Percentiles rank a stretch among this genome's conserved stretches.
These are phyloP conservation scores for Diplodia mutila DNA, from an alignment of 2,329 filamentous ascomycete species.

Conservation along the genomic window DNA sequence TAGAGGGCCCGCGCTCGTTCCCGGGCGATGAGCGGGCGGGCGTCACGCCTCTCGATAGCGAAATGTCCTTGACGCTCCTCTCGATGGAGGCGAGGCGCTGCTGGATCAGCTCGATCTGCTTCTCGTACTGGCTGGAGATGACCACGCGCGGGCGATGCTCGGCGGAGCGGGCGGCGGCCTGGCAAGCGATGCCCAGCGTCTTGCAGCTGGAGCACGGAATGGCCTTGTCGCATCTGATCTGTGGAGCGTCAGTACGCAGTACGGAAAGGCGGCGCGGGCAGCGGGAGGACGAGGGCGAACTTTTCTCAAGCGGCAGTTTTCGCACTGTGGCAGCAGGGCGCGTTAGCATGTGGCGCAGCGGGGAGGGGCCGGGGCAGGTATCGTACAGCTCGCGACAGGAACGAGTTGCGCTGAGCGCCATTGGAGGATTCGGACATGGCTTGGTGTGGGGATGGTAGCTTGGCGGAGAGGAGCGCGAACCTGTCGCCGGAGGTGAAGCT, in stretches of 20 bases:
- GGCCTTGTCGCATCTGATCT: conserved; percentile 20
- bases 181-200: conserved; percentile 16
- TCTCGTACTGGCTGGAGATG: conserved; percentile 40
- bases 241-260: background rate
- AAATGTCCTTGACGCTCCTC: conserved; percentile 39
- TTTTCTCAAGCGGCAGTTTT: conserved; percentile 19
- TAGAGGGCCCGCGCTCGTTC: conserved; percentile 12
- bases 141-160: conserved; percentile 18
- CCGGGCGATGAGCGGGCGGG: conserved; percentile 1
- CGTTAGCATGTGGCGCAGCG: background rate
- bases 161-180: conserved; percentile 8
- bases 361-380: background rate
- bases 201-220: conserved; percentile 14
- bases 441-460: too few species aligned
- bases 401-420: conserved; percentile 10
- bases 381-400: conserved; percentile 13
- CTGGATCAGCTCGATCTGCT: conserved; percentile 58
- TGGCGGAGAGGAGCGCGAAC: background rate
- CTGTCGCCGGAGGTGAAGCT: background rate
- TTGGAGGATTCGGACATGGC: conserved; percentile 7
- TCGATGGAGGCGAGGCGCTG: conserved; percentile 56
- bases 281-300: background rate
- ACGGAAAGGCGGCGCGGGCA: background rate
- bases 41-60: background rate
- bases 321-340: background rate